These are phyloP conservation scores for Coemansia furcata DNA, from an alignment of 192 early-diverging fungal genomes.

Conservation along the genomic window DNA sequence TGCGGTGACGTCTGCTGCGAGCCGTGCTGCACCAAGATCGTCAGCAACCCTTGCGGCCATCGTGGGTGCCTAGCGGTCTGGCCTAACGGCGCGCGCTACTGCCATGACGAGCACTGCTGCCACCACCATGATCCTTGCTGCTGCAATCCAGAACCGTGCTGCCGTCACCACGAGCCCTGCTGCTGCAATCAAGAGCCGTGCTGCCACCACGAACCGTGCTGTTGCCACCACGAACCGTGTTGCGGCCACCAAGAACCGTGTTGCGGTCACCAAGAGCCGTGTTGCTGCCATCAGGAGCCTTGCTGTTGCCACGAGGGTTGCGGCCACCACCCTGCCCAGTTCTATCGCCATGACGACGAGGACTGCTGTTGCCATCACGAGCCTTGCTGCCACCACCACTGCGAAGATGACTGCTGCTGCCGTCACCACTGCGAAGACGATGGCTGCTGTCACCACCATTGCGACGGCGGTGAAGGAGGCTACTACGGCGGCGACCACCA, in stretches of 20 bases:
- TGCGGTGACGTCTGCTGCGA: slow-evolving; percentile 50
- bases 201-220: slow-evolving; percentile 7
- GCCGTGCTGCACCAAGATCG: slow-evolving; percentile 54
- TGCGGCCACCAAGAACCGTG: not conserved
- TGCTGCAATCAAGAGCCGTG: not conserved
- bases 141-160: slow-evolving; percentile 1
- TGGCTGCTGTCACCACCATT: slow-evolving; percentile 23
- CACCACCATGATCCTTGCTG: slow-evolving; percentile 11
- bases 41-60: slow-evolving; percentile 41
- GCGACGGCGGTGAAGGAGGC: slow-evolving; percentile 17
- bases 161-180: not conserved
- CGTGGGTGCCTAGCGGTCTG: slow-evolving; percentile 30
- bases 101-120: slow-evolving; percentile 18
- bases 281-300: not conserved
- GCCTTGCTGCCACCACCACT: slow-evolving; percentile 8
- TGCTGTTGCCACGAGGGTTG: not conserved
- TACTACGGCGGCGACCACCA: slow-evolving; percentile 21
- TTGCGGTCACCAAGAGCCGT: not conserved
- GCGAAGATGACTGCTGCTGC: slow-evolving; percentile 17
- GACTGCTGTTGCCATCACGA: slow-evolving; percentile 4
- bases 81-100: slow-evolving; percentile 35
- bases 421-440: slow-evolving; percentile 16
- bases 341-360: slow-evolving; percentile 13
- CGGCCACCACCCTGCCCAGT: slow-evolving; percentile 10
- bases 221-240: not conserved